Conservation (phyloP, 179 eudicot species). For the Beta corolliflora region DNA sequence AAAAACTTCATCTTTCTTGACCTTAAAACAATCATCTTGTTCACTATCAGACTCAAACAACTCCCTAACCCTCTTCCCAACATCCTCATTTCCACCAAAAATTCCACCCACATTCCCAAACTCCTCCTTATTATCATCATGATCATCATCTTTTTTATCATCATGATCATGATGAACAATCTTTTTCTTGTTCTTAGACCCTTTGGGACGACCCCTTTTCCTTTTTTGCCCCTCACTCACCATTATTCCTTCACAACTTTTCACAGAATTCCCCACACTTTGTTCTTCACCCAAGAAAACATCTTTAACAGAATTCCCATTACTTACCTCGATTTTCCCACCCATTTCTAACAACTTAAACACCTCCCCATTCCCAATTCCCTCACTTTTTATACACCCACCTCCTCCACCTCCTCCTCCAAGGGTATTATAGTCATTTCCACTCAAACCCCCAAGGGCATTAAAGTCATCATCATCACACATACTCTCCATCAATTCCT, state of each 20-base stretch:
- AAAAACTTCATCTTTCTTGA: constrained; percentile 13
- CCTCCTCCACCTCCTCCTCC: background rate
- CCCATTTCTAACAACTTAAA: too few species aligned
- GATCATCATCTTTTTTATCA: background rate
- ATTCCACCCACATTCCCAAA: constrained; percentile 3
- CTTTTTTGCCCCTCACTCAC: constrained; percentile 28
- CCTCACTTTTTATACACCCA: background rate
- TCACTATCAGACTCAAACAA: constrained; percentile 42
- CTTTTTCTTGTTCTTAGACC: constrained; percentile 39
- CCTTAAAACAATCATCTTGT: constrained; percentile 25
- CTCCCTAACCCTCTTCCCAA: constrained; percentile 28
- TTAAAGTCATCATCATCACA: background rate
- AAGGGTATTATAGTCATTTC: constrained; percentile 1
- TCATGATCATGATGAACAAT: background rate
- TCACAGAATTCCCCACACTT: background rate
- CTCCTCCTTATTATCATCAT: background rate
- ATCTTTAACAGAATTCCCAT: background rate
- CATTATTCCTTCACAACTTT: background rate
- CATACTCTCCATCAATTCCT: background rate
- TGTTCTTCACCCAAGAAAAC: background rate
- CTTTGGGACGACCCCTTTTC: constrained; percentile 52
- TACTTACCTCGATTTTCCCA: background rate
- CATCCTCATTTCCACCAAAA: constrained; percentile 28
- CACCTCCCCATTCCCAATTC: background rate
- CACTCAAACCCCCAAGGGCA: background rate